phyloP scores from a whole-genome alignment of 768 basidiomycete species.

The Pisolithus marmoratus region DNA sequence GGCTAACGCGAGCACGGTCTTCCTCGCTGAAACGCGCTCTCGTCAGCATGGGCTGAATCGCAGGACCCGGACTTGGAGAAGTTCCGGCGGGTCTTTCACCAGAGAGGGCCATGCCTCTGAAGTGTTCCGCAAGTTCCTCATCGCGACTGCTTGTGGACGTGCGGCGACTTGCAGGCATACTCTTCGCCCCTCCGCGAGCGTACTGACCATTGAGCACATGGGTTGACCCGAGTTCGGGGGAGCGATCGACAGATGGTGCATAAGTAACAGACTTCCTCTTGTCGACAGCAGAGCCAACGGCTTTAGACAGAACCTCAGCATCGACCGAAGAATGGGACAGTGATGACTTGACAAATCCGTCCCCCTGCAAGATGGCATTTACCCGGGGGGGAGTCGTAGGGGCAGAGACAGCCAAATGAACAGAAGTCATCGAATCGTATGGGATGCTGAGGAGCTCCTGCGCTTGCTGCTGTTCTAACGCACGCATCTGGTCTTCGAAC shows the following conservation, averaged over 20 bases:
- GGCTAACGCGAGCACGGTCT: conserved; percentile 54
- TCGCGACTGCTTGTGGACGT: conserved; percentile 86
- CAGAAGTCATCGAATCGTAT: conserved; percentile 49
- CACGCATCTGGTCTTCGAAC: conserved; percentile 97
- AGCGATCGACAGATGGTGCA: conserved; percentile 69
- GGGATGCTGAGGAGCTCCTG: conserved; percentile 78
- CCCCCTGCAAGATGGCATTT: conserved; percentile 62
- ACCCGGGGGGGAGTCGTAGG: conserved; percentile 85
- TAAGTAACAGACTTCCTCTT: conserved; percentile 87
- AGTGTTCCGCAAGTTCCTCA: conserved; percentile 71
- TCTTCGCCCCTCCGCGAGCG: conserved; percentile 75
- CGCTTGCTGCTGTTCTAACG: conserved; percentile 85
- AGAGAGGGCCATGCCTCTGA: conserved; percentile 65
- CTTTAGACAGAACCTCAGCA: conserved; percentile 60
- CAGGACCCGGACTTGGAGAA: conserved; percentile 49
- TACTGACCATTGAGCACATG: conserved; percentile 48
- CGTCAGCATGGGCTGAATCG: conserved; percentile 48
- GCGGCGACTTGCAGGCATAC: conserved; percentile 88
- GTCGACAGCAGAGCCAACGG: conserved; percentile 64
- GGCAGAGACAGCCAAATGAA: conserved; percentile 79
- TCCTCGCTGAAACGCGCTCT: conserved; percentile 53
- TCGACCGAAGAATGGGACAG: conserved; percentile 52
- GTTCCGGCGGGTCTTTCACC: conserved; percentile 55
- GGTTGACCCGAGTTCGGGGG: conserved; percentile 54
- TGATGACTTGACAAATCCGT: conserved; percentile 37